A percentile compares a stretch with the other conserved stretches of the same genome.
phyloP scores from a whole-genome alignment of 805 yeast species.

The Candida maltosa region DNA sequence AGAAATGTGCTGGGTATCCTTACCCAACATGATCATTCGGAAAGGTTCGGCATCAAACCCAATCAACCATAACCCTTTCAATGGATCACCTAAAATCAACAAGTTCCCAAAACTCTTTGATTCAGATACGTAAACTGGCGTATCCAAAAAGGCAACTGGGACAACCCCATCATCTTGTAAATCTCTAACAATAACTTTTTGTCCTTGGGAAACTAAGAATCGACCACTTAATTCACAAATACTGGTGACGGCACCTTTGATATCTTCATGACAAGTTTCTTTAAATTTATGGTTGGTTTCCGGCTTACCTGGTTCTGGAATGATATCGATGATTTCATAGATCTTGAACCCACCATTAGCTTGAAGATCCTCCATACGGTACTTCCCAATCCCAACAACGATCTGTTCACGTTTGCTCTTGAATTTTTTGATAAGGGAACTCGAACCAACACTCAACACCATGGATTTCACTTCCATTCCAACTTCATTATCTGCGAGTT shows the following conservation, averaged over 20 bases:
- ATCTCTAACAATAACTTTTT: conserved; percentile 73
- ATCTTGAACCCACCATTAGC: conserved; percentile 76
- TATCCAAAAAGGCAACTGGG: conserved; percentile 91
- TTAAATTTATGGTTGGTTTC: conserved; percentile 79
- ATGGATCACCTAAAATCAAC: conserved; percentile 75
- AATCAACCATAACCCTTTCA: conserved; percentile 71
- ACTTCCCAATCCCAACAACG: conserved; percentile 74
- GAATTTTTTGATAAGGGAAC: conserved; percentile 37
- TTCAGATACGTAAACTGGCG: conserved; percentile 75
- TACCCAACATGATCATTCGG: conserved; percentile 74
- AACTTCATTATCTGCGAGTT: conserved; percentile 65
- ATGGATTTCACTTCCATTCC: conserved; percentile 55
- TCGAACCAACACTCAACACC: conserved; percentile 43
- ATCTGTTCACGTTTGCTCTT: conserved; percentile 61
- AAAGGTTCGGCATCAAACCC: conserved; percentile 97
- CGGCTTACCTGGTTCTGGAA: conserved; percentile 86
- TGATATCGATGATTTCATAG: conserved; percentile 73
- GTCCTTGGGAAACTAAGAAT: conserved; percentile 83
- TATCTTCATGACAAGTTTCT: conserved; percentile 65
- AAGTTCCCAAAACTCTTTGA: conserved; percentile 81
- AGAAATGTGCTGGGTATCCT: conserved; percentile 62
- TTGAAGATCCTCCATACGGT: conserved; percentile 76
- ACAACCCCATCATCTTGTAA: conserved; percentile 84
- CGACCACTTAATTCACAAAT: conserved; percentile 81
- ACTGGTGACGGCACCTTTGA: conserved; percentile 80